These are phyloP conservation scores for Effrenium voratum DNA, from an alignment of 73 alveolate genomes.

Conservation along the genomic window DNA sequence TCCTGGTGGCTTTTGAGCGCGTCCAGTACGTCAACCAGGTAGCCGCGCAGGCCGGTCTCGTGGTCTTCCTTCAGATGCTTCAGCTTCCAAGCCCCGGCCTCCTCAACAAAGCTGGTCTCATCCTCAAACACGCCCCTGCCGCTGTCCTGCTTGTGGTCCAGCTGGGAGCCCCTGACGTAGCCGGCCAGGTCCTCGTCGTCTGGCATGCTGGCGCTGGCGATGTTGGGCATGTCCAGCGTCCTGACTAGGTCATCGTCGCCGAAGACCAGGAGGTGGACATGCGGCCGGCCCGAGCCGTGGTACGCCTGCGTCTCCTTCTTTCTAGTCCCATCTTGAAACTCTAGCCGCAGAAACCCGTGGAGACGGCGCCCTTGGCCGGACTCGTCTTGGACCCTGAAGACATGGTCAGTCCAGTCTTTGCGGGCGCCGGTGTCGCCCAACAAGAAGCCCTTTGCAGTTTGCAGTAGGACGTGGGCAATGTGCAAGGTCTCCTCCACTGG, in stretches of 20 bases:
- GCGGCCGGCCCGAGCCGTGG: background rate
- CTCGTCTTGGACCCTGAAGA: background rate
- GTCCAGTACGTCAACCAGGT: background rate
- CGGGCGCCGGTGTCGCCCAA: background rate
- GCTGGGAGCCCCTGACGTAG: background rate
- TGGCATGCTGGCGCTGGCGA: background rate
- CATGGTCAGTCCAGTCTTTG: background rate
- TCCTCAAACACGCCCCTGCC: background rate
- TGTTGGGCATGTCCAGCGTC: background rate
- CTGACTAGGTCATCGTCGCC: background rate
- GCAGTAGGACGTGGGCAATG: background rate
- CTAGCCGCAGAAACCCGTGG: background rate
- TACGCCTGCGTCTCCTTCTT: background rate
- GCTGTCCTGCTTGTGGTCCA: background rate
- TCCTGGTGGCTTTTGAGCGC: background rate
- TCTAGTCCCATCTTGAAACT: background rate
- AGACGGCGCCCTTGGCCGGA: background rate
- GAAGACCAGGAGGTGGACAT: background rate
- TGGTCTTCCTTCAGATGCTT: background rate
- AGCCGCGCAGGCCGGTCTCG: background rate
- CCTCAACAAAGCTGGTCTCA: background rate
- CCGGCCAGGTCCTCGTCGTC: background rate
- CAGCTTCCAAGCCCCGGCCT: background rate
- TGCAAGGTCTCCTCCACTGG: conserved; percentile 1
- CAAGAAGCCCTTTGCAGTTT: background rate